These are phyloP conservation scores for Plasmodium vivax DNA, from an alignment of 169 alveolate species.

Conservation along the genomic window DNA sequence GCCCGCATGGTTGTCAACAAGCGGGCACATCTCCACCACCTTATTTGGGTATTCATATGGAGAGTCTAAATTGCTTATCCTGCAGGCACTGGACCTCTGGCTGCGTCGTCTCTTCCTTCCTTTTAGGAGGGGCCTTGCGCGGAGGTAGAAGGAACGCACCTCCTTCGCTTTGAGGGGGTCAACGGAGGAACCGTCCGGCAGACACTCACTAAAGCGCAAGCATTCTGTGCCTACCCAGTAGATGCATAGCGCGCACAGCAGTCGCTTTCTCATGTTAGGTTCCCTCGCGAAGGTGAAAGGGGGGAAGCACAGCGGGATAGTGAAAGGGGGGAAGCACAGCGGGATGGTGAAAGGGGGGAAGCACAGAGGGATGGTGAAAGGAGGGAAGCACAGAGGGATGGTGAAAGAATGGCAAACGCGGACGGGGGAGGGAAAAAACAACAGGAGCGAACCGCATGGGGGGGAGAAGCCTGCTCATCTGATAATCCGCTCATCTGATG, in stretches of 20 bases:
- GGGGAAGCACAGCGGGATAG: background rate
- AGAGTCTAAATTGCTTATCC: background rate
- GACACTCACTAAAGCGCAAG: background rate
- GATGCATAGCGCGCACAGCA: conserved; percentile 4
- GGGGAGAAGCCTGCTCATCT: background rate
- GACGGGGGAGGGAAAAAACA: background rate
- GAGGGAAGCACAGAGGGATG: background rate
- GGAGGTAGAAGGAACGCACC: background rate
- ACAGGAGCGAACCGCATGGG: background rate
- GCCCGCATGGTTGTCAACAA: background rate
- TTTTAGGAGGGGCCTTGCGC: background rate
- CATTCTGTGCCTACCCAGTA: conserved; percentile 5
- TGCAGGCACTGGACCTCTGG: background rate
- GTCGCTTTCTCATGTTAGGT: conserved; percentile 4
- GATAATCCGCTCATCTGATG: too few species aligned
- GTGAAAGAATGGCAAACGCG: background rate
- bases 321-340: background rate
- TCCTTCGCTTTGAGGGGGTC: background rate
- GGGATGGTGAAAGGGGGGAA: background rate
- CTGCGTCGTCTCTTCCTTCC: background rate
- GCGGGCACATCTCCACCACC: background rate
- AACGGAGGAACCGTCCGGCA: background rate
- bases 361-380: background rate
- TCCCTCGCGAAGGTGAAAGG: background rate
- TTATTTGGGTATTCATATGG: background rate